Evolutionary conservation across 495 filamentous ascomycete genomes (phyloP).

Genomic region (Xylaria nigripes): DNA sequence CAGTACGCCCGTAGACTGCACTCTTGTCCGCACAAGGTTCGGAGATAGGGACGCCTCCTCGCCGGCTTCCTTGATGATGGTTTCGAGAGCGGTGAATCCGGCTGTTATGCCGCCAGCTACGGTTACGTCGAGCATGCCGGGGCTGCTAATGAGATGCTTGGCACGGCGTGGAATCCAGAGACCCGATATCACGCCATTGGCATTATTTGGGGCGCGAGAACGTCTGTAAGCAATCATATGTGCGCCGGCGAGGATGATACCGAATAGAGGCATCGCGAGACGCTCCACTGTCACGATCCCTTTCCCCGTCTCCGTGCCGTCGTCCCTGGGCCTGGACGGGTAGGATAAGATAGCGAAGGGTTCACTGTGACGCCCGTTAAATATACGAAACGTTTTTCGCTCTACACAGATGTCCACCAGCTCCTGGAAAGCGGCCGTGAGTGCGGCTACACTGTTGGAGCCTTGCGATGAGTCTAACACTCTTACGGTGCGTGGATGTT

Average conservation of each 20-base stretch:
- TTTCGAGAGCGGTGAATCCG: conserved; percentile 36
- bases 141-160: conserved; percentile 39
- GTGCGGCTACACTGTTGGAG: conserved; percentile 11
- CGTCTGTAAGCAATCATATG: conserved; percentile 43
- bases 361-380: conserved; percentile 38
- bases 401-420: conserved; percentile 31
- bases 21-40: conserved; percentile 22
- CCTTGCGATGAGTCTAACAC: conserved; percentile 24
- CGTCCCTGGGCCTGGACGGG: conserved; percentile 29
- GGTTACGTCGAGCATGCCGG: conserved; percentile 46
- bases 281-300: conserved; percentile 35
- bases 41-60: conserved; percentile 46
- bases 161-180: conserved; percentile 48
- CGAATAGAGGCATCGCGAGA: conserved; percentile 41
- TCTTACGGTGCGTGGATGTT: conserved; percentile 20
- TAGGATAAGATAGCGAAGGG: conserved; percentile 31
- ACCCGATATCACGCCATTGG: conserved; percentile 20
- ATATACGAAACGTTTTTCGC: conserved; percentile 29
- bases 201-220: conserved; percentile 12
- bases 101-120: conserved; percentile 47
- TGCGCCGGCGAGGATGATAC: conserved; percentile 41
- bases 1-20: conserved; percentile 30
- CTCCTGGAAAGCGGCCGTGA: conserved; percentile 28
- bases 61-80: conserved; percentile 44
- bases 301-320: neutral